A percentile compares a stretch with the other conserved stretches of the same genome.
Evolutionary conservation across 1,139 yeast species (phyloP).

Genomic region (Blastobotrys apis): DNA sequence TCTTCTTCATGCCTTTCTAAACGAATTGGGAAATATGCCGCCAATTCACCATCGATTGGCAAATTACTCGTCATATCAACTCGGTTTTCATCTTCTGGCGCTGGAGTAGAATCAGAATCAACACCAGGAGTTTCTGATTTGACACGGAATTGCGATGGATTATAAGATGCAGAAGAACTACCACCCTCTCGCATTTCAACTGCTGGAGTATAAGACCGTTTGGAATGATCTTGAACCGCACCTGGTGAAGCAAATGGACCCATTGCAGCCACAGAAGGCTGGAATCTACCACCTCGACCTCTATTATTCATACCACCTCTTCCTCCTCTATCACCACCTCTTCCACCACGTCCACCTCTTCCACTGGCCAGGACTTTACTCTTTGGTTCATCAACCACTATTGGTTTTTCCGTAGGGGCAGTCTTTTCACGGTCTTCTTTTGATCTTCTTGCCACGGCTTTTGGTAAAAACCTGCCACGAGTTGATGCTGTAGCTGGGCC

Average conservation of each 20-base stretch:
- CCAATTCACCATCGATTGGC: constrained; percentile 22
- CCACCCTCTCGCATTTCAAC: constrained; percentile 11
- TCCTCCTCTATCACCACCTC: constrained; percentile 15
- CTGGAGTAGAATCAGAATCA: constrained; percentile 16
- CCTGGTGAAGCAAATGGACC: constrained; percentile 36
- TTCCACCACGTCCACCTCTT: constrained; percentile 23
- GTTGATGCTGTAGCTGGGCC: constrained; percentile 21
- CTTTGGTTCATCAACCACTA: constrained; percentile 21
- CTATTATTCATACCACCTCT: constrained; percentile 21
- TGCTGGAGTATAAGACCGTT: constrained; percentile 11
- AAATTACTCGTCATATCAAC: constrained; percentile 27
- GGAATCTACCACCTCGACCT: constrained; percentile 27
- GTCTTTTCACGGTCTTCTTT: constrained; percentile 78
- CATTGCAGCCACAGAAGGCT: constrained; percentile 31
- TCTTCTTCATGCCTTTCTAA: constrained; percentile 27
- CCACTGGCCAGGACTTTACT: constrained; percentile 10
- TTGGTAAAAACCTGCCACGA: constrained; percentile 72
- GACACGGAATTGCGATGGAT: constrained; percentile 15
- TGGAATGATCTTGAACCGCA: constrained; percentile 12
- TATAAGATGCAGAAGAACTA: constrained; percentile 7
- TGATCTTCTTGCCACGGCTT: constrained; percentile 73
- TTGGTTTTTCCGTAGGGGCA: constrained; percentile 55
- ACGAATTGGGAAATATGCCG: constrained; percentile 32
- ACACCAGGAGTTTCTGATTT: constrained; percentile 26
- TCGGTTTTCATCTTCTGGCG: constrained; percentile 23